phyloP scores from a whole-genome alignment of 2,329 filamentous ascomycete genomes.

The Colletotrichum sp. region DNA sequence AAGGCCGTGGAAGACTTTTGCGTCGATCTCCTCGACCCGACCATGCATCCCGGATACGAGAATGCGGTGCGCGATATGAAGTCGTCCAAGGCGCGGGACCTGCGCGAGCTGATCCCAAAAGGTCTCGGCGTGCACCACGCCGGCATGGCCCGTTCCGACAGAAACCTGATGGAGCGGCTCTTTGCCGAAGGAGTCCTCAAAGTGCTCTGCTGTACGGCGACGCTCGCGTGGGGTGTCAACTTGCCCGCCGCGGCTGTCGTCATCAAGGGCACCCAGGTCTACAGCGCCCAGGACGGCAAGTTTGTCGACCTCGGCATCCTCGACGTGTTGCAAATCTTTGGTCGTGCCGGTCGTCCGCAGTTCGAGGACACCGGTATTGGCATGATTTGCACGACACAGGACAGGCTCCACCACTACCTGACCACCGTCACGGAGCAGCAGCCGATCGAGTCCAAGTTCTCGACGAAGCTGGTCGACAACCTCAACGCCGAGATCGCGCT shows the following conservation, averaged over 20 bases:
- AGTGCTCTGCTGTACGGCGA: constrained; percentile 97
- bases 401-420: constrained; percentile 90
- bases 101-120: constrained; percentile 87
- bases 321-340: constrained; percentile 97
- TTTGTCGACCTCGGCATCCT: constrained; percentile 96
- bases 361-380: constrained; percentile 98
- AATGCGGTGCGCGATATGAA: constrained; percentile 85
- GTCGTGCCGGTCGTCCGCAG: constrained; percentile 95
- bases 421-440: constrained; percentile 94
- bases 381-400: constrained; percentile 97
- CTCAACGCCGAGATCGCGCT: constrained; percentile 93
- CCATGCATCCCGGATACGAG: constrained; percentile 78
- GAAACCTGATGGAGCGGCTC: constrained; percentile 93
- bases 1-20: constrained; percentile 84
- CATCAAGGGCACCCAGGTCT: constrained; percentile 97
- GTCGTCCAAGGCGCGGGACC: constrained; percentile 81
- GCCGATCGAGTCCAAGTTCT: constrained; percentile 97
- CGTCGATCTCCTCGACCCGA: constrained; percentile 83
- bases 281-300: constrained; percentile 95
- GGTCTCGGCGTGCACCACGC: constrained; percentile 96
- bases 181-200: constrained; percentile 94
- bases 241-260: constrained; percentile 94
- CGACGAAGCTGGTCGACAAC: constrained; percentile 92
- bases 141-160: constrained; percentile 92
- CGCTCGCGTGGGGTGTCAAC: constrained; percentile 98